Percentiles rank a stretch among this genome's conserved stretches.
These are phyloP conservation scores for Pisolithus microcarpus DNA, from an alignment of 768 basidiomycete species.

Conservation along the genomic window DNA sequence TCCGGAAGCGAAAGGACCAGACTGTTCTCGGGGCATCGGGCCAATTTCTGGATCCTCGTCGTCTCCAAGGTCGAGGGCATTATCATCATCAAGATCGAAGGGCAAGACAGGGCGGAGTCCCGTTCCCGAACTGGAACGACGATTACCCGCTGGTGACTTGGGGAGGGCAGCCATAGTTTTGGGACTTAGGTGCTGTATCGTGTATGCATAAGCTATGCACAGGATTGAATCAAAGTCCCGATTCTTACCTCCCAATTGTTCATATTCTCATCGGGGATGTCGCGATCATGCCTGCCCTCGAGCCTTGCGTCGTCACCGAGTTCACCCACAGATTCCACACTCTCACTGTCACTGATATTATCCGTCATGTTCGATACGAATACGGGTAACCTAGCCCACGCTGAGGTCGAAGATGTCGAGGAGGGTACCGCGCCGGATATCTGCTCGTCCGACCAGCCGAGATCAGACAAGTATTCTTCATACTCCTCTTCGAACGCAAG, in stretches of 20 bases:
- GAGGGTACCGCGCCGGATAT: constrained; percentile 34
- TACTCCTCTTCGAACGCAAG: constrained; percentile 96
- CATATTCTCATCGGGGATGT: constrained; percentile 66
- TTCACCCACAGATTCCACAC: constrained; percentile 84
- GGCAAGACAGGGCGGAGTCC: constrained; percentile 79
- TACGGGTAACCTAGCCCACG: constrained; percentile 80
- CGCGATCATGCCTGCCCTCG: constrained; percentile 56
- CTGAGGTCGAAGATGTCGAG: constrained; percentile 34
- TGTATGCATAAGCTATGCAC: constrained; percentile 1
- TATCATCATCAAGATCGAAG: constrained; percentile 69
- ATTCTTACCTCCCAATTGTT: constrained; percentile 91
- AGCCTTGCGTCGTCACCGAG: constrained; percentile 73
- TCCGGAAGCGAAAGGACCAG: constrained; percentile 66
- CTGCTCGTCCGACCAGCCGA: constrained; percentile 65
- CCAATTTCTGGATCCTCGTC: constrained; percentile 71
- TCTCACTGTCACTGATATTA: constrained; percentile 90
- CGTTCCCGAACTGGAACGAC: constrained; percentile 78
- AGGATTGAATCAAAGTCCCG: background rate
- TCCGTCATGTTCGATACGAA: constrained; percentile 79
- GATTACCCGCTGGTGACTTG: constrained; percentile 77
- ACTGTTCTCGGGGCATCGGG: constrained; percentile 67
- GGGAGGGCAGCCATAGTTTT: constrained; percentile 91
- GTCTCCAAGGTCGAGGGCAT: constrained; percentile 63
- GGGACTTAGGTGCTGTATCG: constrained; percentile 82
- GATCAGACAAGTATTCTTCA: constrained; percentile 89